Conservation (phyloP, 2,329 filamentous ascomycete genomes). For the Pseudopyricularia cyperi region DNA sequence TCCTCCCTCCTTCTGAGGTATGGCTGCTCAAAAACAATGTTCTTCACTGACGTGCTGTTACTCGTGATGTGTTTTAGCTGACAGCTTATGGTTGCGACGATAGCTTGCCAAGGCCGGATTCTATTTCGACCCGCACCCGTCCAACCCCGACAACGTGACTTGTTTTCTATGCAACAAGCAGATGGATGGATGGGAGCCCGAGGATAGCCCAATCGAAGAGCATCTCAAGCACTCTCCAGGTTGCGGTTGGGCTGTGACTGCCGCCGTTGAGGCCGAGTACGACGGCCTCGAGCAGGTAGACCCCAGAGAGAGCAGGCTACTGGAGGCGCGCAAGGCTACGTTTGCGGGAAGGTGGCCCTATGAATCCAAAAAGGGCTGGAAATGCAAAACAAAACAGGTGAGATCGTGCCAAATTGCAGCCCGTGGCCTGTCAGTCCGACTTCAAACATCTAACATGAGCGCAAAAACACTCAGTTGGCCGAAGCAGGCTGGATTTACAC, state of each 20-base stretch:
- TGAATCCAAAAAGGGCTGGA: slow-evolving; percentile 76
- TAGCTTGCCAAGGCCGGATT: slow-evolving; percentile 87
- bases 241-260: slow-evolving; percentile 78
- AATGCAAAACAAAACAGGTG: slow-evolving; percentile 80
- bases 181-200: slow-evolving; percentile 83
- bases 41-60: slow-evolving; percentile 16
- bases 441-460: not conserved
- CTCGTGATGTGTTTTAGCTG: slow-evolving; percentile 5
- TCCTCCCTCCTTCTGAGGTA: slow-evolving; percentile 52
- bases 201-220: slow-evolving; percentile 71
- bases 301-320: slow-evolving; percentile 57
- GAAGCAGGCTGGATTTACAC: slow-evolving; percentile 93
- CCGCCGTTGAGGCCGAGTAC: slow-evolving; percentile 46
- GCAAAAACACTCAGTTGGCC: slow-evolving; percentile 47
- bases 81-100: slow-evolving; percentile 2
- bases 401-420: slow-evolving; percentile 8
- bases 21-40: slow-evolving; percentile 14
- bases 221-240: slow-evolving; percentile 71
- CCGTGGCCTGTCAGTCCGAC: not conserved
- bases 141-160: slow-evolving; percentile 72
- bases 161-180: slow-evolving; percentile 80
- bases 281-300: slow-evolving; percentile 56
- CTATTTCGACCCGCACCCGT: slow-evolving; percentile 65
- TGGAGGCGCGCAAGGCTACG: slow-evolving; percentile 66
- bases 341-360: slow-evolving; percentile 84